Base-by-base conservation (phyloP, 208 protist species). In the Wallacemonas sp. region DNA sequence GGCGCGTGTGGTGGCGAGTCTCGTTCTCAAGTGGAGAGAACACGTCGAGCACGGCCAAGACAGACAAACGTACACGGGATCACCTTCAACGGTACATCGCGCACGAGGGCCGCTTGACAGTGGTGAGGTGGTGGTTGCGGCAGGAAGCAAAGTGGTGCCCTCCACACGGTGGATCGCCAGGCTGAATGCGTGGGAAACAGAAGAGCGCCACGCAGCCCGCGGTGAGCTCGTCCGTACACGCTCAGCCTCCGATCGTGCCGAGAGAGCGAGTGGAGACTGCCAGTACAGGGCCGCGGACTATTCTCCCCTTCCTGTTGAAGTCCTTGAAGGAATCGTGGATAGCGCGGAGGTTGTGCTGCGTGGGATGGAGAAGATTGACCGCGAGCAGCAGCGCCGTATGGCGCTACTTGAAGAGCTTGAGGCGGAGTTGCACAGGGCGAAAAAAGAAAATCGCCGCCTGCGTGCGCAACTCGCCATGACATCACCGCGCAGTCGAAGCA, bases 21-120 rank as follows among this genome's bases (percentile, higher is more conserved):
- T 72, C n/a, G 47, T 72, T 2, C 24, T 66, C 12, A 51, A 55
- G 17, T 58, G 51, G 51, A 39, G 41, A 19, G 51, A 38, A 58
- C 28, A 39, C 51, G 28, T 0, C 26, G 12, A 26, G 6, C 22
- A 6, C 46, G 9, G 22, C 21, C 8, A 31, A 11, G 11, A 17
- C 46, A 17, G 31, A 6, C 0, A 54, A 0, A 17, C 4, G 24
- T 15, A 2, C n/a, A n/a, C n/a, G n/a, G n/a, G n/a, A n/a, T n/a
- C n/a, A n/a, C n/a, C n/a, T n/a, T n/a, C n/a, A n/a, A n/a, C n/a
- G n/a, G n/a, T n/a, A n/a, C n/a, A n/a, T n/a, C n/a, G n/a, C 17
- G 44, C 44, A 22, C 22, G 17, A 26, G 12, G 17, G 17, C 19
- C 44, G 44, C 22, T 19, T 9, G 12, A 9, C 5, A 49, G 19